Evolutionary conservation across 805 yeast genomes (phyloP), one percentile per base, ranked within the genome.

Genomic region (Diddensiella santjacobensis): DNA sequence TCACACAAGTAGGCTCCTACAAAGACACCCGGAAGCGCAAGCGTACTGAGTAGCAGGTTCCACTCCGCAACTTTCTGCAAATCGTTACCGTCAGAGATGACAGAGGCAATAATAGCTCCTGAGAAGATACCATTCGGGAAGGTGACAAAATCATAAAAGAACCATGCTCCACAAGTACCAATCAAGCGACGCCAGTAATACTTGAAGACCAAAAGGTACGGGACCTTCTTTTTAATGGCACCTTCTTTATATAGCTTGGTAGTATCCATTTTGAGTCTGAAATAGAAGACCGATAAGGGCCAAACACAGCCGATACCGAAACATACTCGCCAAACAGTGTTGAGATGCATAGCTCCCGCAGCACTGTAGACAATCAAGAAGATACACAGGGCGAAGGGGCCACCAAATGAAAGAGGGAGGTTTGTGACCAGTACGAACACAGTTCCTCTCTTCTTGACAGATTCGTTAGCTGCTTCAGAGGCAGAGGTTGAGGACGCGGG

Each of bases 91-190:
- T 81, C 79, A 29, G 58, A 61, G 44, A 81, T 68, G 4, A 82
- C 76, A n/a, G 73, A 66, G 11, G 80, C 58, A 48, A 83, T 79
- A 56, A 84, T 83, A 24, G 81, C 72, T 10, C 76, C 75, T 3
- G 84, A 75, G 62, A 83, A 83, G 44, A 83, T 73, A 62, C 87
- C 88, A 61, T 84, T 84, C 10, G 91, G 90, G 71, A 84, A 85
- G 4, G 86, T 80, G 58, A 85, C 85, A 58, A 84, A 85, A 68
- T 85, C 95, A 61, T 83, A 85, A 57, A 84, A 71, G 69, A 84
- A 84, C 93, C 93, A 85, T 49, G 84, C 77, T 3, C 79, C 81
- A 62, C 85, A 79, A 15, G 87, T 81, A 30, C 91, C 93, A 24
- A 84, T 55, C 19, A 85, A 60, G 48, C 86, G 70, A 38, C 60